A percentile compares a stretch with the other conserved stretches of the same genome.
Conservation (phyloP, 768 basidiomycete species). For the Lepiota venenata region DNA sequence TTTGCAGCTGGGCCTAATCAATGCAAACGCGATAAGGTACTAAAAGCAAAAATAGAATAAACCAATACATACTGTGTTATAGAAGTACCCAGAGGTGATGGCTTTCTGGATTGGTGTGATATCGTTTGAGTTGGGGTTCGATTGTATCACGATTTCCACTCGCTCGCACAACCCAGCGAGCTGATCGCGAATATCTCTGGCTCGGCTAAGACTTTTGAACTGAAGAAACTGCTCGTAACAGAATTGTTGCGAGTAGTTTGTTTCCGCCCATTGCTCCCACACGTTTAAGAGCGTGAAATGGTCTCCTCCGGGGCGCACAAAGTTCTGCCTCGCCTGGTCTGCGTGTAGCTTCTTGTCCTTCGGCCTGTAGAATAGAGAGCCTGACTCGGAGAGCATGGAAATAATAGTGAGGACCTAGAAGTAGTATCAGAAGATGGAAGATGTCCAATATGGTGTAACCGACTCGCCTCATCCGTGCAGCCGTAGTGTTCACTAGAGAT, state of each 20-base stretch:
- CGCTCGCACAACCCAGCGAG: conserved; percentile 94
- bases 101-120: conserved; percentile 94
- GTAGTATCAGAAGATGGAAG: neutral
- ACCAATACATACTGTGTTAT: conserved; percentile 69
- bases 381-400: conserved; percentile 94
- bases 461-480: conserved; percentile 90
- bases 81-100: conserved; percentile 92
- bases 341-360: conserved; percentile 99
- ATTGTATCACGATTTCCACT: conserved; percentile 86
- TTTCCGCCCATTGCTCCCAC: conserved; percentile 99
- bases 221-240: conserved; percentile 96
- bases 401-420: conserved; percentile 90
- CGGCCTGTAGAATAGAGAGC: conserved; percentile 92
- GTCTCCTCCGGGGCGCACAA: conserved; percentile 92
- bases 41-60: neutral
- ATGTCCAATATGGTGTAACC: neutral
- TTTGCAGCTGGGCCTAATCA: conserved; percentile 81
- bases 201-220: conserved; percentile 91
- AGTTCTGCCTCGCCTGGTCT: conserved; percentile 97
- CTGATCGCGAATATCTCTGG: conserved; percentile 95
- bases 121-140: conserved; percentile 90
- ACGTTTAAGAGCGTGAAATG: conserved; percentile 98
- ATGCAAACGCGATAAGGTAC: neutral
- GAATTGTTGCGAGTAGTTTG: conserved; percentile 95
- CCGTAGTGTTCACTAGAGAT: conserved; percentile 92